Evolutionary conservation across 164 flowering plant species (phyloP).

Genomic region (Protea cynaroides): DNA sequence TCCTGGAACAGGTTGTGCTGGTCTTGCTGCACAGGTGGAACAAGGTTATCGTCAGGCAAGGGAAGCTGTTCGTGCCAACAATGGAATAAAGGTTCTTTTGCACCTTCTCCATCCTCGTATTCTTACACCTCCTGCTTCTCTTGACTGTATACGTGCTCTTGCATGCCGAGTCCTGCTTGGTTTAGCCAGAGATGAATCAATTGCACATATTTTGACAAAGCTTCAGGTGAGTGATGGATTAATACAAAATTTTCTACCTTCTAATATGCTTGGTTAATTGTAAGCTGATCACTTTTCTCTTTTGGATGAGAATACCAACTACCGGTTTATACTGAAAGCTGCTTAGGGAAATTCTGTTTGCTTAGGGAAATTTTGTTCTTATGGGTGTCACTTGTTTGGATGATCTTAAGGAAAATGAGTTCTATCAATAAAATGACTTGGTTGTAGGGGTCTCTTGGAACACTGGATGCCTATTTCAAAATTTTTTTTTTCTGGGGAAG

Average conservation of each 20-base stretch:
- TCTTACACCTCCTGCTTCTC: constrained; percentile 64
- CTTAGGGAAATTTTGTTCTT: no score
- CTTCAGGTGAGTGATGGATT: constrained; percentile 59
- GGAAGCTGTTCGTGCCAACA: constrained; percentile 91
- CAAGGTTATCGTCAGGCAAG: constrained; percentile 88
- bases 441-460: no score
- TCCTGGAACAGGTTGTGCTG: constrained; percentile 87
- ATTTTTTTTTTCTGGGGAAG: no score
- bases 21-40: constrained; percentile 91
- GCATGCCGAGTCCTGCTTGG: constrained; percentile 97
- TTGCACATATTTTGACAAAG: constrained; percentile 93
- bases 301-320: no score
- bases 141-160: constrained; percentile 95
- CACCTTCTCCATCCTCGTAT: constrained; percentile 91
- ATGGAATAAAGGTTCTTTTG: constrained; percentile 92
- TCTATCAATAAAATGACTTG: no score
- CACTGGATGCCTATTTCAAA: no score
- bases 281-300: neutral
- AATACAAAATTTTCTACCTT: neutral
- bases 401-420: no score
- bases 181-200: constrained; percentile 90
- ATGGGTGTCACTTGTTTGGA: no score
- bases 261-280: constrained; percentile 1
- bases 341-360: no score
- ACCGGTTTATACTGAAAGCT: no score